Evolutionary conservation across 257 asterid species (phyloP).

Genomic region (Cruciata laevipes): DNA sequence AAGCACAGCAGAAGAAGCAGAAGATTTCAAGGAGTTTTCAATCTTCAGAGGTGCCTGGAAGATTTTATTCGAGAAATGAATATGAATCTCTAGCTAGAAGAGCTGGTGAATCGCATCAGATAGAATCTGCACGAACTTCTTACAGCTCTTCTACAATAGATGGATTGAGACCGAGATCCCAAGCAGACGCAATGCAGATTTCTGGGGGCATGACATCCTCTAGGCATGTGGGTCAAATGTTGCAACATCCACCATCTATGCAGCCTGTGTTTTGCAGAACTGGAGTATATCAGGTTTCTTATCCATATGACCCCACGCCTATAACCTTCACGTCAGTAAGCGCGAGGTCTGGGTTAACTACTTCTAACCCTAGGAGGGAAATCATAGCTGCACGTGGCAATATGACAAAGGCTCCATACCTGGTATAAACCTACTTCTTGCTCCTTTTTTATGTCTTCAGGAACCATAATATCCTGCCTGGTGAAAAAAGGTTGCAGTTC

Average conservation of each 20-base stretch:
- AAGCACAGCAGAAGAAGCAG: slow-evolving; percentile 31
- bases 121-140: slow-evolving; percentile 30
- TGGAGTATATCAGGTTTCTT: slow-evolving; percentile 22
- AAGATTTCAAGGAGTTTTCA: slow-evolving; percentile 33
- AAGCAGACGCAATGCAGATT: slow-evolving; percentile 16
- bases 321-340: slow-evolving; percentile 8
- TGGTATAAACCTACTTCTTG: slow-evolving; percentile 31
- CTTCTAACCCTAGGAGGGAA: slow-evolving; percentile 25
- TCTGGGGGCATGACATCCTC: slow-evolving; percentile 28
- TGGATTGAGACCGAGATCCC: slow-evolving; percentile 27
- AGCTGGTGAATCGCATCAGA: slow-evolving; percentile 15
- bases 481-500: not conserved
- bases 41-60: slow-evolving; percentile 25
- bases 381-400: slow-evolving; percentile 35
- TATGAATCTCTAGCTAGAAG: slow-evolving; percentile 6
- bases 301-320: slow-evolving; percentile 29
- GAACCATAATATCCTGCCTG: not conserved
- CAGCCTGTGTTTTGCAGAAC: slow-evolving; percentile 24
- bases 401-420: slow-evolving; percentile 27
- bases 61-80: slow-evolving; percentile 18
- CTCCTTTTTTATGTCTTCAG: not conserved
- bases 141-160: slow-evolving; percentile 32
- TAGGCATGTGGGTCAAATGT: slow-evolving; percentile 29
- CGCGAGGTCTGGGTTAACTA: slow-evolving; percentile 21
- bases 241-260: slow-evolving; percentile 21